Base-by-base conservation (phyloP, 129 eudicot species). In the Artemisia annua region DNA sequence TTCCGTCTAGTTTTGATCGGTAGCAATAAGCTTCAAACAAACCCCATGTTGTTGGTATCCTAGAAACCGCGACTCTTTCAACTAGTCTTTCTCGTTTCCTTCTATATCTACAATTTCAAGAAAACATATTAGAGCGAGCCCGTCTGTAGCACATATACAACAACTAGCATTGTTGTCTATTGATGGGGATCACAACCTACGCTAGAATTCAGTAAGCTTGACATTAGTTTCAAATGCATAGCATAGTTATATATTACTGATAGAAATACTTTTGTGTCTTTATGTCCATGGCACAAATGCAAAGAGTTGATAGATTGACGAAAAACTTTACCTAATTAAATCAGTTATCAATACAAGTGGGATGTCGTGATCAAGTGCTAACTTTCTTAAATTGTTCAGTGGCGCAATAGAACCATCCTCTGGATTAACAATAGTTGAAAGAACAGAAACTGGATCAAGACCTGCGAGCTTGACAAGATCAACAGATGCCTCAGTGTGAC, bases 401-500 rank as follows among this genome's bases (percentile, higher is more conserved):
- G 85, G 65, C 48, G 98, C 89, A 5, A 86, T 75, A 15, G 96
- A 94, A 54, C 97, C 97, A 22, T 90, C 91, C 46, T 86, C 96
- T 15, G 58, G 54, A 77, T 94, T 91, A 30, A 90, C 88, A 48
- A 94, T 12, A 44, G 85, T 83, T 1, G 97, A 87, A 68, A 94
- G 89, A 16, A 86, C 85, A 1, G 98, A 87, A 63, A 81, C 79
- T 0, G 96, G 87, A 57, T 71, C 80, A 50, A 94, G 70, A 19
- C 98, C 98, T 26, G 98, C 97, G 9, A 84, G 78, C 66, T 57
- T 84, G 26, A 86, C 91, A 63, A 94, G 79, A 86, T 94, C 96
- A 13, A 94, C 88, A 5, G 97, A 93, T 19, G 97, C 98, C 81
- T 93, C 98, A 0, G 98, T 89, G 72, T 86, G 98, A 64, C 95